Conservation (phyloP, 75 land plant species). For the Sequoiadendron giganteum region DNA sequence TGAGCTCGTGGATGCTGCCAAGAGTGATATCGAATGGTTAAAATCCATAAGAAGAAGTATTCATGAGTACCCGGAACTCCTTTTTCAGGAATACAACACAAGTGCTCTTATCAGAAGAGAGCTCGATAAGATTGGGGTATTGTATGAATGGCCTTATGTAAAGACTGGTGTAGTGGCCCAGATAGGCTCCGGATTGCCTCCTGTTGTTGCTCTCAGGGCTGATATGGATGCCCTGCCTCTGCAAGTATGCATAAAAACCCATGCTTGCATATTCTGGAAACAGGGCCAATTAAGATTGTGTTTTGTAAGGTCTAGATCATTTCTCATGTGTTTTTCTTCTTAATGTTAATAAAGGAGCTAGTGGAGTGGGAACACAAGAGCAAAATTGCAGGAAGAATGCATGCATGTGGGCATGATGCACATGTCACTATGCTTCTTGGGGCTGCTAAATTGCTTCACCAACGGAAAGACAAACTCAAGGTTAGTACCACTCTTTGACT, state of each 20-base stretch:
- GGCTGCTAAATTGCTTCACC: conserved; percentile 54
- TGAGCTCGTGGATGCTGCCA: background rate
- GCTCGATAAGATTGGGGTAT: conserved; percentile 25
- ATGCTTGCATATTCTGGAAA: background rate
- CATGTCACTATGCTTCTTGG: conserved; percentile 69
- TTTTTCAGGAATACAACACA: conserved; percentile 28
- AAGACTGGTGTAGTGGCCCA: conserved; percentile 32
- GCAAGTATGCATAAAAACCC: conserved; percentile 14
- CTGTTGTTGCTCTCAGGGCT: conserved; percentile 35
- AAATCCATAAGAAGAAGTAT: conserved; percentile 18
- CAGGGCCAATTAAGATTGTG: background rate
- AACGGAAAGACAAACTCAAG: conserved; percentile 22
- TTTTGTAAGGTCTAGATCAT: background rate
- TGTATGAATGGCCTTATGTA: conserved; percentile 27
- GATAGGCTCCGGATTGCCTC: conserved; percentile 26
- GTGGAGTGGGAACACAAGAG: conserved; percentile 60
- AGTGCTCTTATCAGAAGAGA: conserved; percentile 24
- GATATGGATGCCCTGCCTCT: conserved; percentile 46
- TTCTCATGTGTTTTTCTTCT: background rate
- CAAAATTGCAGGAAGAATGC: conserved; percentile 54
- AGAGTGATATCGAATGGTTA: conserved; percentile 16
- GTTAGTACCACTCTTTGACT: conserved; percentile 7
- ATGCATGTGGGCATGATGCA: conserved; percentile 76
- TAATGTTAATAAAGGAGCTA: conserved; percentile 32
- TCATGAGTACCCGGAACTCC: conserved; percentile 30